Base-by-base conservation (phyloP, 306 rosid genomes). In the Vigna nakashimae region DNA sequence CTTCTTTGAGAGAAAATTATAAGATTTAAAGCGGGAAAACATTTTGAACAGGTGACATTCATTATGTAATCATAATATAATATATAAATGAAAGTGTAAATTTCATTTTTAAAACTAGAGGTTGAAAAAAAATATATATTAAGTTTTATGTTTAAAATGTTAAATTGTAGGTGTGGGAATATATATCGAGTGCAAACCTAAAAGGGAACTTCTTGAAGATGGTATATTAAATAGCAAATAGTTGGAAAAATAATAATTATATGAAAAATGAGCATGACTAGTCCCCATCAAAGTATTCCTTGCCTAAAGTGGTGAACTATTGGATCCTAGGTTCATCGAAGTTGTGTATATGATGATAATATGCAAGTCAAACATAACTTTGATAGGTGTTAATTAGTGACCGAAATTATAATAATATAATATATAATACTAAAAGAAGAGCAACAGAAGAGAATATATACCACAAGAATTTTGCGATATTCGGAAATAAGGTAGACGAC, bases 401-500 rank as follows among this genome's bases (percentile, higher is more conserved):
- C 14, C 8, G 0, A 36, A 42, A 18, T 28, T 15, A 24, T 22
- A 24, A 1, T 24, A 26, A 3, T 30, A 30, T 30, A 30, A 30
- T 64, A 30, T 64, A 30, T 64, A 36, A 38, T 63, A 30, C 3
- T 28, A 26, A 4, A 51, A 18, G 7, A 76, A 38, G 32, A 57
- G 52, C 2, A 50, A 50, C 16, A 13, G 1, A 18, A n/a, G 16
- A 56, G 57, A 17, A 49, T 43, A n/a, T 12, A 64, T 90, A 92
- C 97, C 89, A 0, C 32, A 8, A 92, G 90, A 76, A 89, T 60
- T 82, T 92, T 92, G 53, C 90, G 89, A 77, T 93, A 93, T 86
- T 93, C 98, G 0, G 97, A 91, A 24, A 93, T 89, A 77, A 93
- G 72, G 69, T 77, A 89, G 17, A 79, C 90, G 43, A 93, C 95